Evolutionary conservation across 2,329 filamentous ascomycete genomes (phyloP).

Genomic region (Beauveria sp.): DNA sequence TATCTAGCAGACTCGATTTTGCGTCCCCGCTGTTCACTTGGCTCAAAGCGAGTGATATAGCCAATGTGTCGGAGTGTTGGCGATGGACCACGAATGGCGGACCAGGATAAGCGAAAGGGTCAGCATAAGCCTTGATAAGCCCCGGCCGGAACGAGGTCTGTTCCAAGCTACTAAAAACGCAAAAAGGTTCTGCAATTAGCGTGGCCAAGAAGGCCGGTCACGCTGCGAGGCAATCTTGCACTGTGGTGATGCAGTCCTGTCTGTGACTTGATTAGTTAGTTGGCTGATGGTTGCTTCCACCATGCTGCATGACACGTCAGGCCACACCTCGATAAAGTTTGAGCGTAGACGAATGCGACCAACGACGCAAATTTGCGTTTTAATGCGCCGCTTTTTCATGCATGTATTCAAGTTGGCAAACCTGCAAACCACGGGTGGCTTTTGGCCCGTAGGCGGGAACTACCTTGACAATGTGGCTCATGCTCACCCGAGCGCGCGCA

Average conservation of each 20-base stretch:
- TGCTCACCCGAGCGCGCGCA: background rate
- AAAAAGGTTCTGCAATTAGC: background rate
- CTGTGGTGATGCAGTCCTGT: constrained; percentile 1
- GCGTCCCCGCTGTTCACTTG: background rate
- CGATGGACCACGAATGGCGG: constrained; percentile 1
- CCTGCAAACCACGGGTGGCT: background rate
- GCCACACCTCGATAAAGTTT: background rate
- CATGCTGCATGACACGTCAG: constrained; percentile 6
- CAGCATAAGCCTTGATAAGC: constrained; percentile 10
- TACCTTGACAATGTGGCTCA: background rate
- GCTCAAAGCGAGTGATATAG: background rate
- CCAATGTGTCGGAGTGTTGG: background rate
- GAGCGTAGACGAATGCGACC: background rate
- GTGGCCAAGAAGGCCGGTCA: background rate
- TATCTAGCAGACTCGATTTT: background rate
- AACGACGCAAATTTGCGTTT: background rate
- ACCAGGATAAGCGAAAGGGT: constrained; percentile 7
- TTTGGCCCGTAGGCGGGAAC: background rate
- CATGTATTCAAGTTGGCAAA: background rate
- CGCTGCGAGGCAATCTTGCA: background rate
- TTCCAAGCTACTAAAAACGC: background rate
- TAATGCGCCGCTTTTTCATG: background rate
- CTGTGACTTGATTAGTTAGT: background rate
- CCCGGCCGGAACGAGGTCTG: background rate
- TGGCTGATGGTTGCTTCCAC: background rate